Conservation (phyloP, 176 grass and related monocot species). For the Carex littledalei region DNA sequence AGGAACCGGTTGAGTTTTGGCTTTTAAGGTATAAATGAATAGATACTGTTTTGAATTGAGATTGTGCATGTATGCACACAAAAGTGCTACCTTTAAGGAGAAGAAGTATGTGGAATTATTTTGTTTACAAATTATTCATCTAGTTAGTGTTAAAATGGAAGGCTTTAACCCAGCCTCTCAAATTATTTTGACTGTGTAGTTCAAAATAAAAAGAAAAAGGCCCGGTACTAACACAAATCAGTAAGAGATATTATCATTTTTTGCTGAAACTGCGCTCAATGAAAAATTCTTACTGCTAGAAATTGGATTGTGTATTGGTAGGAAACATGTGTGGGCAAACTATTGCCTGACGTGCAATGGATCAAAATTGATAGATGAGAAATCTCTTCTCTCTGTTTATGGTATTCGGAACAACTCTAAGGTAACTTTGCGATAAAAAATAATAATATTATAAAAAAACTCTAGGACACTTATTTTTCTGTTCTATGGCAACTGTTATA, state of each 20-base stretch:
- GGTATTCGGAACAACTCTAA: slow-evolving; percentile 64
- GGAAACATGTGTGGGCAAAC: slow-evolving; percentile 90
- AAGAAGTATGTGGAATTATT: no score
- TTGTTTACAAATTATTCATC: not conserved
- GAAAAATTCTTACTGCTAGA: not conserved
- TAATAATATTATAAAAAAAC: not conserved
- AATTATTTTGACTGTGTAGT: not conserved
- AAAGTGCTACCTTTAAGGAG: not conserved
- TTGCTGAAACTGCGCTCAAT: not conserved
- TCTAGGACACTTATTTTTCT: not conserved
- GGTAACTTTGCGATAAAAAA: slow-evolving; percentile 33
- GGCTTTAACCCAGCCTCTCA: not conserved
- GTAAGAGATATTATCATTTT: not conserved
- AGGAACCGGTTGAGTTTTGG: not conserved
- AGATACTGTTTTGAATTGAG: not conserved
- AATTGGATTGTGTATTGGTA: not conserved
- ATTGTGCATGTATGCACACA: not conserved
- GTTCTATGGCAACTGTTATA: not conserved
- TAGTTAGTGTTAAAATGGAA: not conserved
- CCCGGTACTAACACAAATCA: not conserved
- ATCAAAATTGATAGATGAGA: slow-evolving; percentile 77
- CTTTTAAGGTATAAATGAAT: not conserved
- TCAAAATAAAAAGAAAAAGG: not conserved
- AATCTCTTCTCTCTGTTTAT: slow-evolving; percentile 47
- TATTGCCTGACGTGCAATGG: slow-evolving; percentile 58